phyloP scores from a whole-genome alignment of 2,329 filamentous ascomycete genomes.

The Colletotrichum tabaci region DNA sequence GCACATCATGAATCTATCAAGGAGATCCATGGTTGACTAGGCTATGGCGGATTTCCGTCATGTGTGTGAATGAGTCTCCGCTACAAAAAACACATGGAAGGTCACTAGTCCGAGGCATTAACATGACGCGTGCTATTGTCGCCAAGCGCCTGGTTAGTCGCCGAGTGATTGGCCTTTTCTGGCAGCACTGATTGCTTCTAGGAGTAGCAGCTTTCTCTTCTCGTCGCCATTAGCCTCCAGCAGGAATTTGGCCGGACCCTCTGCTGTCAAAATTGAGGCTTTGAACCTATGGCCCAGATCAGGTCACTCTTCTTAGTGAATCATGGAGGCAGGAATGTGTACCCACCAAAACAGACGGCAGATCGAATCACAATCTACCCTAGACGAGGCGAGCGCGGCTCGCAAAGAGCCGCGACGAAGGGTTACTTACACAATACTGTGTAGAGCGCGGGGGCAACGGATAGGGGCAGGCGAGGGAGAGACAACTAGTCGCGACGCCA shows the following conservation, averaged over 20 bases:
- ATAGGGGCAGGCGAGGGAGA: conserved; percentile 18
- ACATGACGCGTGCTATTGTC: conserved; percentile 46
- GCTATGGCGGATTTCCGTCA: conserved; percentile 43
- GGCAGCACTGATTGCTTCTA: background rate
- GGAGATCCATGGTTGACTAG: conserved; percentile 34
- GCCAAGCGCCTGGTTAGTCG: conserved; percentile 28
- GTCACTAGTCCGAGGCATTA: conserved; percentile 43
- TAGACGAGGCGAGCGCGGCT: conserved; percentile 37
- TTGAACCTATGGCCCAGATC: background rate
- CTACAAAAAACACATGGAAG: conserved; percentile 26
- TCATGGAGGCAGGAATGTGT: background rate
- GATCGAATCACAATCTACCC: conserved; percentile 24
- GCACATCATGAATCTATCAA: conserved; percentile 20
- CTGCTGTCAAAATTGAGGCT: conserved; percentile 12
- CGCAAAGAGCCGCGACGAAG: conserved; percentile 30
- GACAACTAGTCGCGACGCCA: conserved; percentile 28
- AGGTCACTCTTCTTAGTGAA: conserved; percentile 24
- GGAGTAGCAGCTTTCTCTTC: conserved; percentile 14
- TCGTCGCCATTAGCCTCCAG: conserved; percentile 3
- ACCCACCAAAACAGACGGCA: background rate
- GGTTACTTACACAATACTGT: background rate
- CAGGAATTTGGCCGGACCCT: conserved; percentile 15
- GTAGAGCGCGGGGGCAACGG: conserved; percentile 10
- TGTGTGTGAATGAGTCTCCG: conserved; percentile 42
- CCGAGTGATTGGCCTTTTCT: conserved; percentile 26